Conservation (phyloP, 371 early-diverging fungal species). For the Mucor circinelloides region DNA sequence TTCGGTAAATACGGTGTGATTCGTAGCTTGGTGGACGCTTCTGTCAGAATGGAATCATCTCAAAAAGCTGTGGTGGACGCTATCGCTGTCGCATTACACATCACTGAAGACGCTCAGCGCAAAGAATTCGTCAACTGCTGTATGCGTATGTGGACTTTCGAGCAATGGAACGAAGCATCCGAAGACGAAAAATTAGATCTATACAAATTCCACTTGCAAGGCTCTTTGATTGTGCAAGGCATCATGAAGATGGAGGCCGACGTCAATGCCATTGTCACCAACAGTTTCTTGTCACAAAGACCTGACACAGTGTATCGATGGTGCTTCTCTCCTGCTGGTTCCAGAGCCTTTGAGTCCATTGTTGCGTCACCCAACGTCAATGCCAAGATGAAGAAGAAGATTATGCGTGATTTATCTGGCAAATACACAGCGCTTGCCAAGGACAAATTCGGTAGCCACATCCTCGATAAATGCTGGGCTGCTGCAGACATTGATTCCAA, state of each 20-base stretch:
- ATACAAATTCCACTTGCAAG: slow-evolving; percentile 68
- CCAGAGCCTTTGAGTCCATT: slow-evolving; percentile 76
- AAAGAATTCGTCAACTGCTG: slow-evolving; percentile 62
- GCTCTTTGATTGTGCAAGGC: slow-evolving; percentile 72
- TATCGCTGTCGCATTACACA: slow-evolving; percentile 58
- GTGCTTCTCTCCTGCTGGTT: slow-evolving; percentile 72
- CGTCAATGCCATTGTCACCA: slow-evolving; percentile 57
- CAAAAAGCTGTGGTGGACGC: slow-evolving; percentile 64
- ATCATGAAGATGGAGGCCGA: slow-evolving; percentile 68
- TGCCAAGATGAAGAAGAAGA: slow-evolving; percentile 66
- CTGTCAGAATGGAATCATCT: slow-evolving; percentile 56
- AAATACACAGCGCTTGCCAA: slow-evolving; percentile 62
- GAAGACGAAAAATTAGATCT: slow-evolving; percentile 42
- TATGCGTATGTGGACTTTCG: slow-evolving; percentile 62
- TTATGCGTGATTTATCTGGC: slow-evolving; percentile 60
- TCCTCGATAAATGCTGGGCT: slow-evolving; percentile 81
- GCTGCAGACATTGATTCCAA: slow-evolving; percentile 76
- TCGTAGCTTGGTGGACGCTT: slow-evolving; percentile 68
- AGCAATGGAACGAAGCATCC: slow-evolving; percentile 40
- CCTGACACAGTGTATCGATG: slow-evolving; percentile 56
- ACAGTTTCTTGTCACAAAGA: slow-evolving; percentile 66
- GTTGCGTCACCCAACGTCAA: slow-evolving; percentile 58
- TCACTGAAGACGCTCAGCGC: slow-evolving; percentile 48
- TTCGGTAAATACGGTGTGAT: slow-evolving; percentile 65
- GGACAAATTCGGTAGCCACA: slow-evolving; percentile 80